Evolutionary conservation across 371 early-diverging fungal genomes (phyloP).

Genomic region (Dichotomocladium elegans): DNA sequence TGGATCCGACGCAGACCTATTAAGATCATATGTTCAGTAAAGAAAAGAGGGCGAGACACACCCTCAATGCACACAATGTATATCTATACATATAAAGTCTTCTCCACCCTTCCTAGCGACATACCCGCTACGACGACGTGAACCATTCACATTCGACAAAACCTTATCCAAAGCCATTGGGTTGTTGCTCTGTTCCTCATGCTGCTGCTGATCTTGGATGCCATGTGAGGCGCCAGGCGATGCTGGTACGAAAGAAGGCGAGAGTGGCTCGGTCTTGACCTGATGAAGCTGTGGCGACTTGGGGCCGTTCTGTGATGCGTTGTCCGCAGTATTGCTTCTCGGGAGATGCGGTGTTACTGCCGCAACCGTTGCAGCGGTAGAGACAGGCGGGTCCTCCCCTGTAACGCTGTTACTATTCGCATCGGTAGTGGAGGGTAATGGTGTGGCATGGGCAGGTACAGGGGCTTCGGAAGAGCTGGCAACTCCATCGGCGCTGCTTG

Average conservation of each 20-base stretch:
- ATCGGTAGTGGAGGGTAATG: too few species aligned
- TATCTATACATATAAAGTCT: neutral
- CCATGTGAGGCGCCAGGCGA: constrained; percentile 4
- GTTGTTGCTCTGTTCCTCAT: constrained; percentile 2
- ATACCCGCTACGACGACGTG: constrained; percentile 27
- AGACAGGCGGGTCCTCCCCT: too few species aligned
- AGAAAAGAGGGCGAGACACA: too few species aligned
- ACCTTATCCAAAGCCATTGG: constrained; percentile 35
- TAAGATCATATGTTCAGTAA: too few species aligned
- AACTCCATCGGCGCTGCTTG: neutral
- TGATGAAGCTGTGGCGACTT: neutral
- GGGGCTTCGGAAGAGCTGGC: too few species aligned
- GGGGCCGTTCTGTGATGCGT: neutral
- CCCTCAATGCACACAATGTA: neutral
- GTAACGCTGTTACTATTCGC: too few species aligned
- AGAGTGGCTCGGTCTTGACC: constrained; percentile 32
- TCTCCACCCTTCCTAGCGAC: neutral
- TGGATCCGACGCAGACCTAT: constrained; percentile 10
- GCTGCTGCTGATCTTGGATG: constrained; percentile 3
- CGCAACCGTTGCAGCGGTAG: too few species aligned
- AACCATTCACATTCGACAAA: constrained; percentile 15
- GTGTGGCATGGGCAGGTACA: neutral
- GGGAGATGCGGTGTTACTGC: too few species aligned
- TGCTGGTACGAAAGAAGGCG: constrained; percentile 18
- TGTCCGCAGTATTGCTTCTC: neutral